Evolutionary conservation across 306 rosid species (phyloP).

Genomic region (Cucumis cinereus): DNA sequence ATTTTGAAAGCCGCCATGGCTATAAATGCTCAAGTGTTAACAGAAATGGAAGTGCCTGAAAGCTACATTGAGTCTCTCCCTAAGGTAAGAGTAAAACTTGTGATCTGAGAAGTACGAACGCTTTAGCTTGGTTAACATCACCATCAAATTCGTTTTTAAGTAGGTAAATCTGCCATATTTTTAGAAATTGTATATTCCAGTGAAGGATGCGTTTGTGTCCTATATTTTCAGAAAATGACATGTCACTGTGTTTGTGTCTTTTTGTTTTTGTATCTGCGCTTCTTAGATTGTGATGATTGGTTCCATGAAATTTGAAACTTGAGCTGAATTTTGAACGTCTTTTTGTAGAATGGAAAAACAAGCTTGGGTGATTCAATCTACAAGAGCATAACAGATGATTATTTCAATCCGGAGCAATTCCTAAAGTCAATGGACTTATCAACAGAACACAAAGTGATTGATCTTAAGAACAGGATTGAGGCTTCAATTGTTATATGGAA

Average conservation of each 20-base stretch:
- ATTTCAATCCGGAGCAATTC: slow-evolving; percentile 59
- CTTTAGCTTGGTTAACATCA: neutral
- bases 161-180: too few species aligned
- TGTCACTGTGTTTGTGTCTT: neutral
- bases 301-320: neutral
- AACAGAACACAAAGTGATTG: slow-evolving; percentile 71
- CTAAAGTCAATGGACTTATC: slow-evolving; percentile 53
- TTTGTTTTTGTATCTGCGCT: neutral
- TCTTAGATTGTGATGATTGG: neutral
- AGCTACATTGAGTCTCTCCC: slow-evolving; percentile 85
- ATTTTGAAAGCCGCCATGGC: slow-evolving; percentile 95
- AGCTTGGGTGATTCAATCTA: slow-evolving; percentile 72
- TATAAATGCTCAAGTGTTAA: slow-evolving; percentile 71
- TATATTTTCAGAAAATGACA: neutral
- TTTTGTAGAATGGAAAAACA: slow-evolving; percentile 65
- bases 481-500: slow-evolving; percentile 88
- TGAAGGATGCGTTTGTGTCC: neutral
- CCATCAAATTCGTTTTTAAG: neutral
- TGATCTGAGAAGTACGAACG: neutral
- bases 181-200: too few species aligned
- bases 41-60: slow-evolving; percentile 76
- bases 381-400: slow-evolving; percentile 56
- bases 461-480: slow-evolving; percentile 76
- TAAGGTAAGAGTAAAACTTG: slow-evolving; percentile 33
- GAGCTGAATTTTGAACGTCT: neutral